phyloP scores from a whole-genome alignment of 805 yeast species.

The Kazachstania africana region DNA sequence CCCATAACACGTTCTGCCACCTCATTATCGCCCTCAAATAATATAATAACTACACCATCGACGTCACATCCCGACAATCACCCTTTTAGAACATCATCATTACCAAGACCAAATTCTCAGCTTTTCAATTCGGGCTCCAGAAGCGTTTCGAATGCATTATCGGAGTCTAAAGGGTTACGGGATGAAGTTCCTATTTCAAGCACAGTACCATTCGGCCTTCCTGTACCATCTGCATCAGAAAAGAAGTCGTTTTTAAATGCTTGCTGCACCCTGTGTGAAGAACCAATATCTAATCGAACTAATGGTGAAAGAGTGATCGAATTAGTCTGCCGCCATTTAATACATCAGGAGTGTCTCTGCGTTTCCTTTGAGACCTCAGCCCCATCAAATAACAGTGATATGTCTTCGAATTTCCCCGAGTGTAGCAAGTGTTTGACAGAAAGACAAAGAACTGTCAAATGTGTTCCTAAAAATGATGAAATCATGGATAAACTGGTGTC shows the following conservation, averaged over 20 bases:
- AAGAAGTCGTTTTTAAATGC: constrained; percentile 20
- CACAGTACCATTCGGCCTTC: constrained; percentile 9
- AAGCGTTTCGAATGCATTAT: too few relatives aligned
- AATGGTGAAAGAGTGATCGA: constrained; percentile 35
- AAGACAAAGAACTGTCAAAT: constrained; percentile 7
- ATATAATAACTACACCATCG: constrained; percentile 1
- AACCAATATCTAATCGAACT: constrained; percentile 35
- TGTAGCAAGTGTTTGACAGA: constrained; percentile 16
- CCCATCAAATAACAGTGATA: constrained; percentile 4
- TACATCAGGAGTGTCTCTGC: constrained; percentile 48
- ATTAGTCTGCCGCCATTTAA: constrained; percentile 41
- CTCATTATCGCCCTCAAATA: background rate
- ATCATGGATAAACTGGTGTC: constrained; percentile 21
- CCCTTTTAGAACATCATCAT: constrained; percentile 19
- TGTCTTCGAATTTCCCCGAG: constrained; percentile 18
- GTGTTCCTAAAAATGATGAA: constrained; percentile 20
- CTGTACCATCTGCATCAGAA: constrained; percentile 2
- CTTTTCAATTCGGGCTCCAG: too few relatives aligned
- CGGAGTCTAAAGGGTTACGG: too few relatives aligned
- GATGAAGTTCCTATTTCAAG: too few relatives aligned
- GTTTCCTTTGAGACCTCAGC: constrained; percentile 26
- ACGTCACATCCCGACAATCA: constrained; percentile 2
- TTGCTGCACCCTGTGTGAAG: constrained; percentile 36
- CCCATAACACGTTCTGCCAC: constrained; percentile 1
- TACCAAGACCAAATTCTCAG: constrained; percentile 18